Evolutionary conservation across 2,329 filamentous ascomycete genomes (phyloP).

Genomic region (Massarina eburnea): DNA sequence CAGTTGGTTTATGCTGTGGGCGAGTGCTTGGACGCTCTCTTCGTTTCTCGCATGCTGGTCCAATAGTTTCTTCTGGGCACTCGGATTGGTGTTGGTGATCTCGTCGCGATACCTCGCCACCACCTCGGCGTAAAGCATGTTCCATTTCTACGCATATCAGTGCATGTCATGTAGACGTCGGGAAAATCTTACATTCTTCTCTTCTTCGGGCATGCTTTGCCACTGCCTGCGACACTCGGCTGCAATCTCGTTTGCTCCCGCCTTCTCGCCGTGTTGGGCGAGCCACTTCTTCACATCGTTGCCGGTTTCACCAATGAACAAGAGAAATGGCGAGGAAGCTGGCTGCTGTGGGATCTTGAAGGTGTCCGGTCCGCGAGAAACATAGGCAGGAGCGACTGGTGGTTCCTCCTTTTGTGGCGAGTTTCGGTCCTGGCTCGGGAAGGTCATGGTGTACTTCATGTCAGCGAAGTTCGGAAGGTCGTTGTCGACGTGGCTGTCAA

Average conservation of each 20-base stretch:
- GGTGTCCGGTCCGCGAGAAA: slow-evolving; percentile 27
- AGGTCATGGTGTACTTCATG: slow-evolving; percentile 41
- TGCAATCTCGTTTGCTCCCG: slow-evolving; percentile 44
- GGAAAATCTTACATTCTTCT: slow-evolving; percentile 33
- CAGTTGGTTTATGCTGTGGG: slow-evolving; percentile 44
- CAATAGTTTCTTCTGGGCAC: slow-evolving; percentile 38
- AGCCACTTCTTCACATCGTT: slow-evolving; percentile 43
- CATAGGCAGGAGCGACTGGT: slow-evolving; percentile 13
- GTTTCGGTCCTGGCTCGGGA: slow-evolving; percentile 23
- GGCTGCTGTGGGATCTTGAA: slow-evolving; percentile 43
- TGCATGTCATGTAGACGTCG: not conserved
- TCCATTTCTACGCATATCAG: slow-evolving; percentile 42
- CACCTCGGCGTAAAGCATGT: slow-evolving; percentile 43
- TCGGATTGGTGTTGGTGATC: slow-evolving; percentile 35
- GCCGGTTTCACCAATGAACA: slow-evolving; percentile 44
- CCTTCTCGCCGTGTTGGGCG: slow-evolving; percentile 38
- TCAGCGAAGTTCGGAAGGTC: slow-evolving; percentile 41
- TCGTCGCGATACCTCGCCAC: slow-evolving; percentile 44
- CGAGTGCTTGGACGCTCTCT: slow-evolving; percentile 43
- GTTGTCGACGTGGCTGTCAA: slow-evolving; percentile 56
- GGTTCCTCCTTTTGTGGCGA: slow-evolving; percentile 17
- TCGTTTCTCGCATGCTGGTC: slow-evolving; percentile 43
- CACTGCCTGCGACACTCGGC: slow-evolving; percentile 44
- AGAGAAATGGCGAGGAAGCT: slow-evolving; percentile 43
- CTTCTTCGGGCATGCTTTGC: slow-evolving; percentile 43